Conservation (phyloP, 1,284 basidiomycete species). For the Boletellus deceptivus region DNA sequence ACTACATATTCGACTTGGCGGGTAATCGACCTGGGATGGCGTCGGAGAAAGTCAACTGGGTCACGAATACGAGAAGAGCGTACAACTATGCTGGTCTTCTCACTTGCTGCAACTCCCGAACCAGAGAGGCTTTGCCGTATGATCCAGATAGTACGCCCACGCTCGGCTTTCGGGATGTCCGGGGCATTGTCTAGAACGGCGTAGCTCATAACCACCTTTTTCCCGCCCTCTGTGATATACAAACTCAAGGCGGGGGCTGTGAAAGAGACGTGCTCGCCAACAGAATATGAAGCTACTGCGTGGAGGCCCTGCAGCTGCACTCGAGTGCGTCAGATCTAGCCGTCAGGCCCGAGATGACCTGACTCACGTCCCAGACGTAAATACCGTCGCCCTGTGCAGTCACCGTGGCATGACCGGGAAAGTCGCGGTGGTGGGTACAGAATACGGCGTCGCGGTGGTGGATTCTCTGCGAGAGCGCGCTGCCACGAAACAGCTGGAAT, state of each 20-base stretch:
- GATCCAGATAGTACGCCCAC: slow-evolving; percentile 53
- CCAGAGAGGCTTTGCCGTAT: slow-evolving; percentile 59
- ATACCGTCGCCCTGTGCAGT: slow-evolving; percentile 69
- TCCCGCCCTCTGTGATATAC: slow-evolving; percentile 33
- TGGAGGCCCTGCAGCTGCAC: slow-evolving; percentile 64
- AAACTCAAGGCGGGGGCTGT: slow-evolving; percentile 54
- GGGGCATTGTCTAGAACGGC: slow-evolving; percentile 49
- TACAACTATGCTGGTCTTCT: slow-evolving; percentile 46
- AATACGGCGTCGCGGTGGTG: slow-evolving; percentile 33
- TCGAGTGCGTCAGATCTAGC: slow-evolving; percentile 13
- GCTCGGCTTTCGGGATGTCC: slow-evolving; percentile 40
- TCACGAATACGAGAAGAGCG: slow-evolving; percentile 21
- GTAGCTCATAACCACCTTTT: slow-evolving; percentile 51
- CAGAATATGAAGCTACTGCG: slow-evolving; percentile 61
- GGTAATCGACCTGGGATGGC: slow-evolving; percentile 43
- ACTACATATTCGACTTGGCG: slow-evolving; percentile 43
- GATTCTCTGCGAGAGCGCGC: slow-evolving; percentile 28
- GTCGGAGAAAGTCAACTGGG: slow-evolving; percentile 15
- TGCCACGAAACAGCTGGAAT: slow-evolving; percentile 54
- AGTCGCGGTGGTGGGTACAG: slow-evolving; percentile 41
- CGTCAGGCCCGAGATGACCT: slow-evolving; percentile 1
- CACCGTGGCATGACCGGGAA: slow-evolving; percentile 59
- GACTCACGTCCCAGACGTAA: slow-evolving; percentile 66
- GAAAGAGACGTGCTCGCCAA: slow-evolving; percentile 62
- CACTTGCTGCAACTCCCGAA: slow-evolving; percentile 35